A percentile compares a stretch with the other conserved stretches of the same genome.
Evolutionary conservation across 2,329 filamentous ascomycete genomes (phyloP).

Genomic region (Bertia moriformis): DNA sequence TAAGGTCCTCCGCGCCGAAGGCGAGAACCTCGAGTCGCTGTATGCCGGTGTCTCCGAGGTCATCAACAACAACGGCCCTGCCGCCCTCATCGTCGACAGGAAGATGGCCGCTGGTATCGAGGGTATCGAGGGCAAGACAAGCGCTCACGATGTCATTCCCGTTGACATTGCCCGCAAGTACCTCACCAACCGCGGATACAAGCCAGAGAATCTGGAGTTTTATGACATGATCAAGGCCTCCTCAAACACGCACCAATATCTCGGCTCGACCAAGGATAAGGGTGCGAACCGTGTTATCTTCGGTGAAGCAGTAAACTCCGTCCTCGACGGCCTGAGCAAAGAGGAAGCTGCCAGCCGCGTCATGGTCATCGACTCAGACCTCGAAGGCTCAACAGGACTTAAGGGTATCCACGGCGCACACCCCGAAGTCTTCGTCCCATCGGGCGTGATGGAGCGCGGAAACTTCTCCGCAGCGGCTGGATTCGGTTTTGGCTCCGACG

Average conservation of each 20-base stretch:
- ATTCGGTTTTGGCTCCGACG: constrained; percentile 19
- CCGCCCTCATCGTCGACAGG: constrained; percentile 10
- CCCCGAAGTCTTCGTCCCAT: constrained; percentile 19
- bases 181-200: constrained; percentile 18
- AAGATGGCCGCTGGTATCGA: constrained; percentile 21
- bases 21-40: constrained; percentile 19
- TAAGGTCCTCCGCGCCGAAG: constrained; percentile 16
- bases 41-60: constrained; percentile 15
- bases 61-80: constrained; percentile 16
- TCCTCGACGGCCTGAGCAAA: constrained; percentile 17
- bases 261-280: constrained; percentile 17
- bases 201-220: constrained; percentile 13
- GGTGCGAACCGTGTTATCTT: constrained; percentile 20
- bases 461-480: constrained; percentile 23
- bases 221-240: constrained; percentile 16
- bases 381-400: constrained; percentile 21
- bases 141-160: constrained; percentile 20
- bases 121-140: constrained; percentile 14
- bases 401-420: constrained; percentile 18
- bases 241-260: constrained; percentile 15
- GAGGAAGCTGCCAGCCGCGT: constrained; percentile 19
- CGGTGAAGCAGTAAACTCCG: constrained; percentile 19
- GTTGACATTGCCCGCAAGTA: constrained; percentile 19
- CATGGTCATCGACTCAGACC: constrained; percentile 22
- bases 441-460: constrained; percentile 22